Evolutionary conservation across 495 filamentous ascomycete genomes (phyloP).

Genomic region (Penicillium longicatenatum): DNA sequence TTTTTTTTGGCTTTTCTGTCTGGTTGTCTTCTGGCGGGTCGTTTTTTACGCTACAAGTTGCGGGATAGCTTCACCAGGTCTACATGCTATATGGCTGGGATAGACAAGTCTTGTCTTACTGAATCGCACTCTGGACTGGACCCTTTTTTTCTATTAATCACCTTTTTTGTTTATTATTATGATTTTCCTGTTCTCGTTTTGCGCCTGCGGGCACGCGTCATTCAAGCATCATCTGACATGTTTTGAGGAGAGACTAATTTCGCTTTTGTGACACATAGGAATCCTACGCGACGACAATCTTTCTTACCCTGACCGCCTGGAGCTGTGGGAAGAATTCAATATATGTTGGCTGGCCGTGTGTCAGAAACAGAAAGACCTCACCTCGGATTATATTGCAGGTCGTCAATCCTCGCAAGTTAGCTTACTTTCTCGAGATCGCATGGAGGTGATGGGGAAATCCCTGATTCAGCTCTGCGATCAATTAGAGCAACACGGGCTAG

Average conservation of each 20-base stretch:
- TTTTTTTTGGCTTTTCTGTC: slow-evolving; percentile 21
- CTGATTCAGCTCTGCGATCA: slow-evolving; percentile 80
- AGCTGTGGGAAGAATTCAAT: slow-evolving; percentile 94
- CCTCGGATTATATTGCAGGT: slow-evolving; percentile 57
- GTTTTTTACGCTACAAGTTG: background rate
- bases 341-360: slow-evolving; percentile 87
- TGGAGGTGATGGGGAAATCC: slow-evolving; percentile 81
- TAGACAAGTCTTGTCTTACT: slow-evolving; percentile 12
- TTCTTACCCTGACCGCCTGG: slow-evolving; percentile 68
- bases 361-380: slow-evolving; percentile 83
- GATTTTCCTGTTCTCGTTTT: slow-evolving; percentile 8
- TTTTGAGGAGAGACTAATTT: slow-evolving; percentile 27
- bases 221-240: slow-evolving; percentile 24
- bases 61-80: background rate
- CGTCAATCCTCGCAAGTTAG: slow-evolving; percentile 61
- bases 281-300: slow-evolving; percentile 74
- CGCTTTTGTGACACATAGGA: slow-evolving; percentile 47
- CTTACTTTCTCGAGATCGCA: slow-evolving; percentile 64
- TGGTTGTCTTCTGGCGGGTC: background rate
- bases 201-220: slow-evolving; percentile 22
- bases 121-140: slow-evolving; percentile 20
- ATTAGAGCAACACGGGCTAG: slow-evolving; percentile 84
- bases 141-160: slow-evolving; percentile 12
- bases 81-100: background rate
- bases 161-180: slow-evolving; percentile 1